Evolutionary conservation across 1,139 yeast species (phyloP), one percentile per base, ranked within the genome.

Genomic region (Suhomyces terraborum): DNA sequence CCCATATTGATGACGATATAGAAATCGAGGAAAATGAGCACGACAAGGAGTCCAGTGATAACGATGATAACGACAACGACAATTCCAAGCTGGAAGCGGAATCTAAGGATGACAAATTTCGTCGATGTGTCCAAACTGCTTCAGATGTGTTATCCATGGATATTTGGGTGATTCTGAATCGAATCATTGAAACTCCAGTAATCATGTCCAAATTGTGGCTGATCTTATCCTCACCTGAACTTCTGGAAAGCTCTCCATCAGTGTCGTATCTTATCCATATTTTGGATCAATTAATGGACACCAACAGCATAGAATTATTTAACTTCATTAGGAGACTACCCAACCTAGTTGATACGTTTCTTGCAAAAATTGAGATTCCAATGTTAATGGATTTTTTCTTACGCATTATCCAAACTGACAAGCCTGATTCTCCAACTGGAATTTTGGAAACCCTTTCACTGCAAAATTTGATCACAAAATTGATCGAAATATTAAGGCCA

Each of bases 381-480:
- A 74, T 81, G 72, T 54, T 73, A 25, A 72, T 71, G 76, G 79
- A 73, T 50, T 80, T 79, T 49, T 66, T 82, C 38, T 59, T 82
- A 26, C 69, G 82, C 50, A 70, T 82, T 13, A 79, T 82, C 25
- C 83, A 83, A 36, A 78, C 86, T 0, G 88, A 82, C 56, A 81
- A 79, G 49, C 76, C 80, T 3, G 84, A 80, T 49, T 72, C 75
- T 26, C 84, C 85, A 12, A 80, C 84, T 1, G 85, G 85, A 1
- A 77, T 82, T 12, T 64, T 80, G 40, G 80, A 79, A 21, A 65
- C 75, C 1, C 62, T 82, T 36, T 68, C 75, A 14, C 69, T 63
- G 48, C 86, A 81, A 48, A 53, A 65, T 23, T 62, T 82, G 39
- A 72, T 82, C 31, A 69, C 77, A 10, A 80, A 77, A 53, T 58